Evolutionary conservation across 2,329 filamentous ascomycete species (phyloP), one percentile per base, ranked within the genome.

Genomic region (Colletotrichum sp.): DNA sequence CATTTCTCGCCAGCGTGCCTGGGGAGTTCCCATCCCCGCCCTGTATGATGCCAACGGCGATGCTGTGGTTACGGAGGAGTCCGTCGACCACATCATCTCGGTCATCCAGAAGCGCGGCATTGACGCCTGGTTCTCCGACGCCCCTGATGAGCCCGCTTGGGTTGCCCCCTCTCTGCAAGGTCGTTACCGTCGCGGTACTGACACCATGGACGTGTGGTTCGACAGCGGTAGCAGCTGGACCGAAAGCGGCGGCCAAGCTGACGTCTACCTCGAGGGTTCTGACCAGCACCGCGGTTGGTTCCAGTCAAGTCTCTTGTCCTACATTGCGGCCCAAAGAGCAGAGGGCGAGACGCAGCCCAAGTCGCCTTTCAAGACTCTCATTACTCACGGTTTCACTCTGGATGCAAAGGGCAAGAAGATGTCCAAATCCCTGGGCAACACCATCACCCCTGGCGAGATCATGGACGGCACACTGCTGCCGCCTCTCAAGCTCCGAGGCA

Each of bases 121-220:
- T n/a, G 94, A 98, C 83, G 93, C 96, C 3, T 99, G 97, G 97
- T 99, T 97, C 93, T 95, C 94, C 1, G 96, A 98, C 82, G 87
- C 90, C 16, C 87, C 89, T 3, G 90, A 96, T 76, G 96, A 98
- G 68, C 86, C 89, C 28, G 91, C 91, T 1, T 99, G 96, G 96
- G 88, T 97, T 36, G 92, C 93, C 3, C 84, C 91, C 8, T 89
- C 91, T 12, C 86, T 98, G 3, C 86, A 88, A 16, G 87, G 88
- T 10, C 82, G 86, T 7, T 97, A 94, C 81, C 88, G 90, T 64
- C 93, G 97, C 77, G 96, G 96, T 16, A 94, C 89, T 58, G 97
- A 99, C 81, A 99, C 97, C 0, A 99, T 99, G 97, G 97, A 99
- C 83, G 97, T 99, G 12, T 99, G 97, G 97, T 99, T 99, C 80